These are phyloP conservation scores for Skeletonema tropicum DNA, from an alignment of 108 stramenopile genomes.

Conservation along the genomic window DNA sequence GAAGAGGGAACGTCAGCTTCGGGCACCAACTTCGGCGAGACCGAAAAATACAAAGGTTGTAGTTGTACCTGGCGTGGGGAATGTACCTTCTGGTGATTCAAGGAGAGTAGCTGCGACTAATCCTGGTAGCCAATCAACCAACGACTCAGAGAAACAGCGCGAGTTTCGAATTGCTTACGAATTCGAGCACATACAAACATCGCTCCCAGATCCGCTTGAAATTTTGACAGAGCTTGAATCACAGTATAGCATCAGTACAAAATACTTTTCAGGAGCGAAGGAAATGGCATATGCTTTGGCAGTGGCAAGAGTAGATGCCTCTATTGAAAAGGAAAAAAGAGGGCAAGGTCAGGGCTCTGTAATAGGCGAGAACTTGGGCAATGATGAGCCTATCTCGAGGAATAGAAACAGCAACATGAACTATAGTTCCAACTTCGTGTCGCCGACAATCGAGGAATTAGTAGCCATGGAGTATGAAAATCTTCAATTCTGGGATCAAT, in stretches of 20 bases:
- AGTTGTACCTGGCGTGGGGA: conserved; percentile 12
- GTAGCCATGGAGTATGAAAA: conserved; percentile 47
- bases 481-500: conserved; percentile 32
- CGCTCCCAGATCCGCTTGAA: conserved; percentile 12
- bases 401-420: conserved; percentile 27
- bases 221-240: conserved; percentile 36
- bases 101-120: not conserved
- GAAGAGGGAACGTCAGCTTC: conserved; percentile 17
- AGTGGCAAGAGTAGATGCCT: conserved; percentile 42
- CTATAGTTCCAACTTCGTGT: conserved; percentile 5
- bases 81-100: conserved; percentile 1
- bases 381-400: conserved; percentile 18
- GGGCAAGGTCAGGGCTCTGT: conserved; percentile 34
- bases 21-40: conserved; percentile 6
- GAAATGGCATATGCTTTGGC: conserved; percentile 55
- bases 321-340: conserved; percentile 21
- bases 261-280: conserved; percentile 41
- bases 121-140: not conserved
- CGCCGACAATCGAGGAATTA: conserved; percentile 35
- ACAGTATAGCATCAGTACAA: conserved; percentile 32
- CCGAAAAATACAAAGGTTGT: not conserved
- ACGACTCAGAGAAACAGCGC: conserved; percentile 23
- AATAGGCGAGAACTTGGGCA: conserved; percentile 6
- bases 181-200: conserved; percentile 42
- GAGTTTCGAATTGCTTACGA: conserved; percentile 45